Evolutionary conservation across 768 basidiomycete genomes (phyloP).

Genomic region (Pisolithus marmoratus): DNA sequence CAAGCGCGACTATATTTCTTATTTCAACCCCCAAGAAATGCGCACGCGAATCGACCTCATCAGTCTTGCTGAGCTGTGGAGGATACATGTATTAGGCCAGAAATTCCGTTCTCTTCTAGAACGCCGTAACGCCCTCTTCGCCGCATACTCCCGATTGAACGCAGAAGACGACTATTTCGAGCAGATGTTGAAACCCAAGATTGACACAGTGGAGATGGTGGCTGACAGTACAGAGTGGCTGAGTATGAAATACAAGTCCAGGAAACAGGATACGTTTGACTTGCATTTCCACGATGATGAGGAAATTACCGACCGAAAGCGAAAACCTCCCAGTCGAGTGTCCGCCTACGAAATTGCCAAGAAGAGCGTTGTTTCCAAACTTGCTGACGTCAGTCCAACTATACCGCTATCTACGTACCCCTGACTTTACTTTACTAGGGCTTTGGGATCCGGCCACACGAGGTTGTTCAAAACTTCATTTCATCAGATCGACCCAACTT

Average conservation of each 20-base stretch:
- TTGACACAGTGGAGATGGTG: slow-evolving; percentile 82
- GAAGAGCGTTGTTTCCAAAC: slow-evolving; percentile 65
- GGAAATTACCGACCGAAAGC: slow-evolving; percentile 48
- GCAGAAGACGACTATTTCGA: slow-evolving; percentile 74
- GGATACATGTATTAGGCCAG: slow-evolving; percentile 82
- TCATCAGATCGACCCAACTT: slow-evolving; percentile 56
- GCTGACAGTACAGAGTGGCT: slow-evolving; percentile 92
- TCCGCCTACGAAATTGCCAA: slow-evolving; percentile 83
- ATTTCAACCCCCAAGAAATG: slow-evolving; percentile 67
- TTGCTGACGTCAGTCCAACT: slow-evolving; percentile 66
- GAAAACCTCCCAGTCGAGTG: slow-evolving; percentile 77
- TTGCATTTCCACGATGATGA: slow-evolving; percentile 72
- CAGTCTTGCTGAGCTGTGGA: slow-evolving; percentile 79
- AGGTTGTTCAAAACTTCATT: slow-evolving; percentile 82
- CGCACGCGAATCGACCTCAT: slow-evolving; percentile 67
- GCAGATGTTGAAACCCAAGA: slow-evolving; percentile 55
- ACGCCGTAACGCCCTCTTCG: slow-evolving; percentile 55
- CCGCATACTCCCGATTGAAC: slow-evolving; percentile 64
- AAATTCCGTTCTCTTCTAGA: slow-evolving; percentile 85
- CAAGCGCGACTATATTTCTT: slow-evolving; percentile 84
- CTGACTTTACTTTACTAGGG: slow-evolving; percentile 41
- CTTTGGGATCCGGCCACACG: slow-evolving; percentile 76
- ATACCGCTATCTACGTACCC: background rate
- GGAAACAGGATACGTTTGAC: slow-evolving; percentile 55
- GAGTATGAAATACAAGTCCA: slow-evolving; percentile 73